These are phyloP conservation scores for Rhododendron mucronatum DNA, from an alignment of 148 eudicot species.

Conservation along the genomic window DNA sequence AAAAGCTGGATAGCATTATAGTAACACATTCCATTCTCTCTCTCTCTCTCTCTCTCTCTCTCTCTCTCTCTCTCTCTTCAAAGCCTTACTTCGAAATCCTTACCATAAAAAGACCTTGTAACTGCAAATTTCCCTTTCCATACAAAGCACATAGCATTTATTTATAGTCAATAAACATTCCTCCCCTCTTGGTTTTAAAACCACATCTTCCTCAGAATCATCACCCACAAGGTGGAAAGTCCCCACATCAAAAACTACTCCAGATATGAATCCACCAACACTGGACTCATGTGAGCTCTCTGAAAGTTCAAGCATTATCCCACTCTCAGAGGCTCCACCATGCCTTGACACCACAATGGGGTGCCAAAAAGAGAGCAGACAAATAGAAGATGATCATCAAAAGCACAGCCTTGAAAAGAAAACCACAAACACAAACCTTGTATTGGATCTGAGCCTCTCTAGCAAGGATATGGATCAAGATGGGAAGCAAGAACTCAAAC, in stretches of 20 bases:
- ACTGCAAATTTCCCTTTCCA: conserved; percentile 16
- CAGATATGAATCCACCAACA: conserved; percentile 12
- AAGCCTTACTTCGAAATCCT: conserved; percentile 11
- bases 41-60: too few relatives aligned
- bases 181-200: conserved; percentile 2
- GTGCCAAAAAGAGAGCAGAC: conserved; percentile 10
- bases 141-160: conserved; percentile 10
- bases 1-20: background rate
- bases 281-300: conserved; percentile 11
- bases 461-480: conserved; percentile 28
- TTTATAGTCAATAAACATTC: conserved; percentile 1
- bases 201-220: background rate
- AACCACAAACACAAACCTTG: conserved; percentile 17
- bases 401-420: background rate
- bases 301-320: conserved; percentile 20
- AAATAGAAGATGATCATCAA: conserved; percentile 9
- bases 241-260: background rate
- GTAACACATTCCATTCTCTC: background rate
- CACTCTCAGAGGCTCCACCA: conserved; percentile 11
- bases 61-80: background rate
- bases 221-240: conserved; percentile 15
- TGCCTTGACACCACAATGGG: conserved; percentile 14
- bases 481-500: conserved; percentile 28
- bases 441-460: conserved; percentile 52
- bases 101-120: conserved; percentile 24